Percentiles rank a stretch among this genome's conserved stretches.
Conservation (phyloP, 1,284 basidiomycete species). For the Cutaneotrichosporon dermatis region DNA sequence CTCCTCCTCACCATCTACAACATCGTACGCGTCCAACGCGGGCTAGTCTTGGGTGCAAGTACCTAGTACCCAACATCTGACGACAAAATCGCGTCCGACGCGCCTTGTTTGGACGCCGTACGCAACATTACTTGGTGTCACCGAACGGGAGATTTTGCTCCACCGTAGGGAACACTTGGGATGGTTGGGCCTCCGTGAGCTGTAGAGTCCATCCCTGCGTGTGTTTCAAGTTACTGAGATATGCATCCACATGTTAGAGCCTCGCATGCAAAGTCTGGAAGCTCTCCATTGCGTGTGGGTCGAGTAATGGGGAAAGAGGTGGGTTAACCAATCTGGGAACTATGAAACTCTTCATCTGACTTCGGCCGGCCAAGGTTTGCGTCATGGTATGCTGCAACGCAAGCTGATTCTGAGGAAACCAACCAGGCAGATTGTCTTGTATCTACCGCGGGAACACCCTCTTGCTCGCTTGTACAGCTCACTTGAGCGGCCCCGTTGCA, state of each 20-base stretch:
- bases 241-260: background rate
- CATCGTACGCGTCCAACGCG: slow-evolving; percentile 6
- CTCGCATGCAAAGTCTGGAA: background rate
- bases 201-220: background rate
- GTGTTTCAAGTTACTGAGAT: background rate
- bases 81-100: slow-evolving; percentile 6
- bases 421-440: too few relatives aligned
- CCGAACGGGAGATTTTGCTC: background rate
- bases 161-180: background rate
- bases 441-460: background rate
- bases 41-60: background rate
- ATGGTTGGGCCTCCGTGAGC: background rate
- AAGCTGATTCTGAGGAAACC: background rate
- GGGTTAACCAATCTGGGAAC: slow-evolving; percentile 1
- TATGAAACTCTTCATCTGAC: background rate
- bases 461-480: background rate
- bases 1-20: background rate
- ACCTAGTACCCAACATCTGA: slow-evolving; percentile 1
- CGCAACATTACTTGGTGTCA: slow-evolving; percentile 1
- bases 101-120: background rate
- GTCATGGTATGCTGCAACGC: background rate
- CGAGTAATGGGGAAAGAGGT: background rate
- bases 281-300: background rate
- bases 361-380: background rate
- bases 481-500: background rate